These are phyloP conservation scores for Akebia trifoliata DNA, from an alignment of 164 flowering plant species.

Conservation along the genomic window DNA sequence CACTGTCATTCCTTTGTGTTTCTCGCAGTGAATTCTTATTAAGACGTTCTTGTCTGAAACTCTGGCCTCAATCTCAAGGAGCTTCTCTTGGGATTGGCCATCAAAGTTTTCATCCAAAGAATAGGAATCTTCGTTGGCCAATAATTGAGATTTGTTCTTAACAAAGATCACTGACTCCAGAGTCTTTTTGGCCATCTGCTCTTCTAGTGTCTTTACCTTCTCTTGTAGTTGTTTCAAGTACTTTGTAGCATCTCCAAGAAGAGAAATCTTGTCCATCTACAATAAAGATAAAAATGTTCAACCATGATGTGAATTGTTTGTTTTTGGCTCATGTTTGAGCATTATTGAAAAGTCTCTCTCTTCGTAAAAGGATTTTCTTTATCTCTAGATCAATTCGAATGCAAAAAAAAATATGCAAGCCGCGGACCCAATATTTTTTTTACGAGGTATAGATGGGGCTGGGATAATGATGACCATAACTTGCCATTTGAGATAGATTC, in stretches of 20 bases:
- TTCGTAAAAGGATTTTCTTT: too few species aligned
- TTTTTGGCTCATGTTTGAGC: too few species aligned
- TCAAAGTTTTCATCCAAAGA: slow-evolving; percentile 24
- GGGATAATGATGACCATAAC: too few species aligned
- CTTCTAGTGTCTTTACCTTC: slow-evolving; percentile 63
- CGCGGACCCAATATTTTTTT: too few species aligned
- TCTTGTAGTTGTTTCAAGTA: slow-evolving; percentile 84
- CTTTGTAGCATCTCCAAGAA: slow-evolving; percentile 79
- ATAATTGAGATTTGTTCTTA: slow-evolving; percentile 24
- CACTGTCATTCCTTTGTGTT: slow-evolving; percentile 22
- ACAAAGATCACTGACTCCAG: slow-evolving; percentile 65
- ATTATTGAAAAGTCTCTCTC: too few species aligned
- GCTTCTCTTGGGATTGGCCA: slow-evolving; percentile 5
- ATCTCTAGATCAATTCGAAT: too few species aligned
- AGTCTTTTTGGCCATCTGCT: slow-evolving; percentile 45
- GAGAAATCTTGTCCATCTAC: slow-evolving; percentile 92
- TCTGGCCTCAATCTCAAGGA: slow-evolving; percentile 55
- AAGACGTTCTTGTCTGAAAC: slow-evolving; percentile 34
- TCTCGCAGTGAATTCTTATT: slow-evolving; percentile 41
- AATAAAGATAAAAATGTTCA: not conserved
- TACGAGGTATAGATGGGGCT: too few species aligned
- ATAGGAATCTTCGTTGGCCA: slow-evolving; percentile 21
- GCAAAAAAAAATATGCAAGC: too few species aligned
- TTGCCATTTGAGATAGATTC: too few species aligned
- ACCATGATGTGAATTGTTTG: too few species aligned